Base-by-base conservation (phyloP, 1,284 basidiomycete species). In the Exsudoporus floridanus region DNA sequence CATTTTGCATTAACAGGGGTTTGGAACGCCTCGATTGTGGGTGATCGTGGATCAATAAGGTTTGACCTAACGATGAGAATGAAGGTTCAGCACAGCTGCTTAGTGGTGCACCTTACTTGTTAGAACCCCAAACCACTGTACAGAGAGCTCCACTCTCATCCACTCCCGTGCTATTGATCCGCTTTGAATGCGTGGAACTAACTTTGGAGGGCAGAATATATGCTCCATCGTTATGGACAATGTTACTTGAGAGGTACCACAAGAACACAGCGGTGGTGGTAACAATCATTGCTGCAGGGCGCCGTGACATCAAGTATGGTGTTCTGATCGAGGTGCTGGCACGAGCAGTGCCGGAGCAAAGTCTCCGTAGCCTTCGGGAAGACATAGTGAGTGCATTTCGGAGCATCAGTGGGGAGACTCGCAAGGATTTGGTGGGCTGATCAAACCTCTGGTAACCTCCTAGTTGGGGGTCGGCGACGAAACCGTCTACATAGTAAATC, bases 111-210 rank as follows among this genome's bases (percentile, higher is more conserved):
- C 57, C 74, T 55, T 60, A 81, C 81, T 69, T 76, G 61, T 84
- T 84, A 14, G 81, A 81, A n/a, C 82, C 82, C 79, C 81, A 84
- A 3, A 77, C 76, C 7, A 80, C 60, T 6, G 77, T 67, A 39
- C 67, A 63, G 30, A 82, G 66, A 25, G 58, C 60, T n/a, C 69
- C 71, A 12, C 67, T 53, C 51, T 60, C 54, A 19, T 51, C 48
- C 4, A 69, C 37, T 2, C 65, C 61, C 8, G 65, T 68, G 19
- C 56, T 64, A 19, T 62, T 55, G 14, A 38, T 36, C 37, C n/a
- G 19, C 18, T 44, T 47, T 38, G 48, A 36, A 35, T 14, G 18
- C 25, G 14, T 10, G 14, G 46, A 16, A n/a, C 28, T 51, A 16
- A 25, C 18, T 34, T 57, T 47, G 28, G 54, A 48, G 12, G 57